A percentile compares a stretch with the other conserved stretches of the same genome.
These are phyloP conservation scores for Ogataea wickerhamii DNA, from an alignment of 805 yeast species.

Conservation along the genomic window DNA sequence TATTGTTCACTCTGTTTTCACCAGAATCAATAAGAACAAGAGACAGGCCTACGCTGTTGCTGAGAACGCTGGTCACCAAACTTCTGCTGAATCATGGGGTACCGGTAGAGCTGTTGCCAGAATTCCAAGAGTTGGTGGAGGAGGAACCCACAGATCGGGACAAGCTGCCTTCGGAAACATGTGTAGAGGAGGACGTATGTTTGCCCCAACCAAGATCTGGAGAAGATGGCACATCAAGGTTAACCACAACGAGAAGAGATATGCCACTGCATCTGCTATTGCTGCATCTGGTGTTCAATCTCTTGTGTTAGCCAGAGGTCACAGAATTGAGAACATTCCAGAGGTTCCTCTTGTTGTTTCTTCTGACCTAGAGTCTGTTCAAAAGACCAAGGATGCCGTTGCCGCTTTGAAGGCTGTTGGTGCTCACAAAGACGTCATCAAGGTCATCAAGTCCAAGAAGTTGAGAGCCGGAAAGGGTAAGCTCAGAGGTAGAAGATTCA, in stretches of 20 bases:
- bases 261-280: conserved; percentile 99
- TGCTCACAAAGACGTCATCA: conserved; percentile 97
- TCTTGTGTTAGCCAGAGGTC: conserved; percentile 99
- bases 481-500: conserved; percentile 98
- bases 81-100: conserved; percentile 99
- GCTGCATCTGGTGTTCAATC: conserved; percentile 99
- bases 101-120: conserved; percentile 99
- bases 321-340: conserved; percentile 97
- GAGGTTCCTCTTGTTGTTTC: conserved; percentile 98
- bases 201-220: conserved; percentile 99
- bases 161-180: conserved; percentile 99
- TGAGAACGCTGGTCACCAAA: conserved; percentile 99
- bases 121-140: conserved; percentile 99
- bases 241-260: conserved; percentile 99
- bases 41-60: conserved; percentile 99
- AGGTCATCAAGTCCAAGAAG: conserved; percentile 98
- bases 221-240: conserved; percentile 99
- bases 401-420: conserved; percentile 97
- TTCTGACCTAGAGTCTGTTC: conserved; percentile 84
- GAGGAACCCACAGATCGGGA: conserved; percentile 99
- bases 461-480: conserved; percentile 99
- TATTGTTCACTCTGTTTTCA: conserved; percentile 97
- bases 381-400: conserved; percentile 98
- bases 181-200: conserved; percentile 99
- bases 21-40: conserved; percentile 99